Evolutionary conservation across 139 green algal species (phyloP), one percentile per base, ranked within the genome.

Genomic region (Desmodesmus armatus): DNA sequence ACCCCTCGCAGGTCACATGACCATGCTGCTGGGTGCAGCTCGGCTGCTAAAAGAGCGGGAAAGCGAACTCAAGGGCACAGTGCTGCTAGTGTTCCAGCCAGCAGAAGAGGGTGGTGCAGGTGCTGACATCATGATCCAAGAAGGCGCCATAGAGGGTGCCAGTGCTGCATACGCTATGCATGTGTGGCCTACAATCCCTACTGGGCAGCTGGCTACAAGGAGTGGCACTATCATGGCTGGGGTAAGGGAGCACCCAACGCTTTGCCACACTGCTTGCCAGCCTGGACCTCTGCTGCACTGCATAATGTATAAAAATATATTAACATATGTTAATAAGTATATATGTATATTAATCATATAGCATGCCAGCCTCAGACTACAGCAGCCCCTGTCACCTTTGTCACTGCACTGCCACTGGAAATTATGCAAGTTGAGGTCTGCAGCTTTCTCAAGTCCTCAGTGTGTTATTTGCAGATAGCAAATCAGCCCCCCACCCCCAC

Each of bases 51-150:
- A 97, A 81, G 75, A 66, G 25, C 78, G 78, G 0, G 91, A 94
- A 62, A 29, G 33, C 31, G 29, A 88, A 25, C 55, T 89, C 63
- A 60, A 88, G 62, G 95, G 96, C 72, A 95, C 76, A 0, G 94
- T 99, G 43, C 85, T 90, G 55, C 91, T 99, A 17, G 39, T 98
- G 15, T 99, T 98, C 92, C 96, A 99, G 87, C 96, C 96, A 5
- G 96, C 96, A 19, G 96, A 98, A 89, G 96, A 99, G 89, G 94
- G 92, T 13, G 85, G 88, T 2, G 96, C 92, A 23, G 96, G 96
- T 15, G 96, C 86, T 0, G 75, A 91, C 25, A 29, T 65, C 6
- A 94, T 98, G 88, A 88, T 97, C 1, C 41, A 92, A 7, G 70
- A 87, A 37, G 82, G 82, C 4, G 74, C 71, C 13, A 77, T 87